Percentiles rank a stretch among this genome's conserved stretches.
Conservation (phyloP, 2,329 filamentous ascomycete species). For the Sclerotinia nivalis region DNA sequence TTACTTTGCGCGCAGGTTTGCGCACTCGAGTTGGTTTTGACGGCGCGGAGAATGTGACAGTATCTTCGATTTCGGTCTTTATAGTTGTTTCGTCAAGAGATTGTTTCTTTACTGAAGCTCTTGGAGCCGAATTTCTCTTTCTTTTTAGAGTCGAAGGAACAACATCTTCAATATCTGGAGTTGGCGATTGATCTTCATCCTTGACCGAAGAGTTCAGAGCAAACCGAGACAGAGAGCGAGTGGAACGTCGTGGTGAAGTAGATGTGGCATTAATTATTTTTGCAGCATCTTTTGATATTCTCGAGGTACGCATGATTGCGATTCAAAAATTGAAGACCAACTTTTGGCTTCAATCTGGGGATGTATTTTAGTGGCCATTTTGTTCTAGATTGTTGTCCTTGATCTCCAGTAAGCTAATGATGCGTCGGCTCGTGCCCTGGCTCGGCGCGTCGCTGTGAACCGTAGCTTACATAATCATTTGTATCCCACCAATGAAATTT, state of each 20-base stretch:
- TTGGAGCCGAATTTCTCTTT: slow-evolving; percentile 44
- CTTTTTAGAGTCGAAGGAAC: slow-evolving; percentile 47
- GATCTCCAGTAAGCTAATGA: slow-evolving; percentile 3
- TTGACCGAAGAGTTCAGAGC: slow-evolving; percentile 42
- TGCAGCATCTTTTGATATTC: slow-evolving; percentile 58
- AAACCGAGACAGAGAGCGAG: slow-evolving; percentile 54
- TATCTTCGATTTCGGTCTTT: slow-evolving; percentile 47
- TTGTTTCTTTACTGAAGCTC: slow-evolving; percentile 49
- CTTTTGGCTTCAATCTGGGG: slow-evolving; percentile 3
- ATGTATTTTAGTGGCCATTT: slow-evolving; percentile 19
- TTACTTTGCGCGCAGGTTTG: slow-evolving; percentile 51
- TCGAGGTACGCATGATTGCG: slow-evolving; percentile 48
- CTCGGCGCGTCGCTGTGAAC: neutral
- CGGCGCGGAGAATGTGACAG: slow-evolving; percentile 33
- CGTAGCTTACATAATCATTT: neutral
- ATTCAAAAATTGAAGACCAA: slow-evolving; percentile 8
- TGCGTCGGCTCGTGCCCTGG: slow-evolving; percentile 9
- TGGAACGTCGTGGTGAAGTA: slow-evolving; percentile 45
- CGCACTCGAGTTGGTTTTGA: slow-evolving; percentile 43
- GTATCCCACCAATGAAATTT: slow-evolving; percentile 12
- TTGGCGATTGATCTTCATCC: slow-evolving; percentile 28
- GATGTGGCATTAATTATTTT: slow-evolving; percentile 55
- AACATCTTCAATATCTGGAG: slow-evolving; percentile 59
- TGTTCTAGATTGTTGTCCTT: slow-evolving; percentile 1
- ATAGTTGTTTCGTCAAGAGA: slow-evolving; percentile 42